Base-by-base conservation (phyloP, 352 stramenopile genomes). In the Globisporangium okanoganense region DNA sequence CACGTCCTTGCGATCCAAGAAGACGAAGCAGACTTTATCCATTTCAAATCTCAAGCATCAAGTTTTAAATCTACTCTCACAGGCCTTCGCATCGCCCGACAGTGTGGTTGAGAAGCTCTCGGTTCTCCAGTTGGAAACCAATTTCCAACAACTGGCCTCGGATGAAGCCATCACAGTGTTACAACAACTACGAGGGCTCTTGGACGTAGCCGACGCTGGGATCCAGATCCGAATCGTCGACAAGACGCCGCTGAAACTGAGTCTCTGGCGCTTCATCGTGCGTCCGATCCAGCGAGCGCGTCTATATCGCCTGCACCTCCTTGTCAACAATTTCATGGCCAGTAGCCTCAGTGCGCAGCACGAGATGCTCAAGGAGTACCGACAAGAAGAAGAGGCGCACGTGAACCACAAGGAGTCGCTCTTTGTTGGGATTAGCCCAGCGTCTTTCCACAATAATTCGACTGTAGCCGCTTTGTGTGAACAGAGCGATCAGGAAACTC, bases 221-320 rank as follows among this genome's bases (percentile, higher is more conserved):
- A 61, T 77, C 20, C 53, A 68, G 14, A 20, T 82, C 9, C 70
- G 62, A 6, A 47, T 62, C 6, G 57, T 81, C 3, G 50, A 61
- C 6, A 61, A 62, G 18, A 59, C 66, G 3, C 56, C 66, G 29
- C 44, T 70, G 38, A 40, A 75, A 12, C 53, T 79, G 31, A 76
- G 56, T 40, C 56, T 85, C 9, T 85, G 76, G 76, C 69, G 67
- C 0, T 62, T 81, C 12, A 56, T 85, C 44, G 58, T 81, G 5
- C 60, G 69, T 5, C 73, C 76, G 10, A 63, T 81, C 10, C 76
- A 74, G 22, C 73, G 76, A 9, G 33, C 69, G 0, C 57, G 76
- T 10, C 38, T 83, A 14, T 73, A 73, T 53, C 60, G 66, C 4
- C 40, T 76, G 6, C 73, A 78, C 20, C 59, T 72, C 10, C 64